phyloP scores from a whole-genome alignment of 106 monocot species.

The Dendrobium chrysotoxum region DNA sequence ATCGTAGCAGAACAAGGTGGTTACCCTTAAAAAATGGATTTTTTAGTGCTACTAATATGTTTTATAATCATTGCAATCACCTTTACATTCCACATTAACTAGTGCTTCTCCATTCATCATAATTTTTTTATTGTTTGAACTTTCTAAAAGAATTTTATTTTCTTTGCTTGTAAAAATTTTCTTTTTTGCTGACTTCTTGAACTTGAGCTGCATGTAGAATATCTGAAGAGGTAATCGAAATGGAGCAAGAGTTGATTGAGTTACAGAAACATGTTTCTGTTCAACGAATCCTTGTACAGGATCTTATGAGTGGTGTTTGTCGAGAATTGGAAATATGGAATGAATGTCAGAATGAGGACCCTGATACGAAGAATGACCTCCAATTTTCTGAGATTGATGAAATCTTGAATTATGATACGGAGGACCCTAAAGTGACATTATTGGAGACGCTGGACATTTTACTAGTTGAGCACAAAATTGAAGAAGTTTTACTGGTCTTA shows the following conservation, averaged over 20 bases:
- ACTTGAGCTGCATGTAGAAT: constrained; percentile 37
- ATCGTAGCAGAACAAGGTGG: too few relatives aligned
- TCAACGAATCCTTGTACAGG: constrained; percentile 92
- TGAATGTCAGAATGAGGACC: constrained; percentile 31
- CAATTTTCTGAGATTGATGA: constrained; percentile 38
- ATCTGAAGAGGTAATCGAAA: constrained; percentile 94
- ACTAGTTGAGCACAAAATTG: constrained; percentile 81
- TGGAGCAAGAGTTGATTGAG: constrained; percentile 89
- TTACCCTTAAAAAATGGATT: too few relatives aligned
- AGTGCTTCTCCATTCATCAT: not conserved
- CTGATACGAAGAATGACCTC: constrained; percentile 31
- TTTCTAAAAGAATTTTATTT: not conserved
- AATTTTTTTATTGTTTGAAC: not conserved
- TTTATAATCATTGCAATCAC: not conserved
- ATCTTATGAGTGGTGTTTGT: constrained; percentile 87
- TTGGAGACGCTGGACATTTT: constrained; percentile 72
- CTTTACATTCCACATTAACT: not conserved
- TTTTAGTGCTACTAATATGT: too few relatives aligned
- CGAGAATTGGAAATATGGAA: constrained; percentile 79
- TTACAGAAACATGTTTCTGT: constrained; percentile 86
- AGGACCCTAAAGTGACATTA: constrained; percentile 43
- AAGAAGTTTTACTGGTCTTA: constrained; percentile 67
- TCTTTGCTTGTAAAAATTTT: not conserved
- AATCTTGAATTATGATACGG: constrained; percentile 23
- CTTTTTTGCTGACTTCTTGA: not conserved